Percentiles rank a stretch among this genome's conserved stretches.
Conservation (phyloP, 2,329 filamentous ascomycete genomes). For the Zarea fungicola region DNA sequence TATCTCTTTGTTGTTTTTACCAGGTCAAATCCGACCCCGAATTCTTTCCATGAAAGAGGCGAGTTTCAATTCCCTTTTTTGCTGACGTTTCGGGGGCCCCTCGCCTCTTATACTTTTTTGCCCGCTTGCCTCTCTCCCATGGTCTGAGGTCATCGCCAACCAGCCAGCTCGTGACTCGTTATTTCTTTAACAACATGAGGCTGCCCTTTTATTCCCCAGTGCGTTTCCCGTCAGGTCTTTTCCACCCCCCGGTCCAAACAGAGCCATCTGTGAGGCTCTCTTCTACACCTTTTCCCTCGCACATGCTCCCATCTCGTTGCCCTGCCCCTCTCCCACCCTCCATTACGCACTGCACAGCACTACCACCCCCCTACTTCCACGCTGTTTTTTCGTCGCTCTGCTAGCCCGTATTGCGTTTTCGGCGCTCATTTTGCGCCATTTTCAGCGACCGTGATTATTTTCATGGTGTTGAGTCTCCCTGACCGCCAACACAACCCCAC, state of each 20-base stretch:
- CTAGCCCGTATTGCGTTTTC: neutral
- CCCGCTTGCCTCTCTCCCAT: neutral
- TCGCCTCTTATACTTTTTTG: slow-evolving; percentile 31
- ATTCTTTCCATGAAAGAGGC: slow-evolving; percentile 10
- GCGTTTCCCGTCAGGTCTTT: no score
- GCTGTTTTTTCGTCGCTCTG: neutral
- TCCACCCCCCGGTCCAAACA: neutral
- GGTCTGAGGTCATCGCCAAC: slow-evolving; percentile 7
- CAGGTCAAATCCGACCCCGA: slow-evolving; percentile 2
- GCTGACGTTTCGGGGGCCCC: slow-evolving; percentile 14
- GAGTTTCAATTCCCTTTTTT: slow-evolving; percentile 13
- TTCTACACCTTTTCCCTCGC: neutral
- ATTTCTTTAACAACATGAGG: neutral
- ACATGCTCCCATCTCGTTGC: neutral
- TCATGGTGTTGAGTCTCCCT: slow-evolving; percentile 10
- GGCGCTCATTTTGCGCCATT: slow-evolving; percentile 11
- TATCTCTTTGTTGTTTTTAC: neutral
- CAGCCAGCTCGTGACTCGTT: neutral
- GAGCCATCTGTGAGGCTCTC: slow-evolving; percentile 1
- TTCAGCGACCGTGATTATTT: slow-evolving; percentile 5
- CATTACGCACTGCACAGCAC: slow-evolving; percentile 11
- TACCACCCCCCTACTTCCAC: slow-evolving; percentile 4
- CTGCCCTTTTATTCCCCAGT: neutral
- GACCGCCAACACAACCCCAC: neutral
- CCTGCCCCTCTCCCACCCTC: slow-evolving; percentile 14